Evolutionary conservation across 2,329 filamentous ascomycete species (phyloP), one percentile per base, ranked within the genome.

Genomic region (Phyllachora maydis): DNA sequence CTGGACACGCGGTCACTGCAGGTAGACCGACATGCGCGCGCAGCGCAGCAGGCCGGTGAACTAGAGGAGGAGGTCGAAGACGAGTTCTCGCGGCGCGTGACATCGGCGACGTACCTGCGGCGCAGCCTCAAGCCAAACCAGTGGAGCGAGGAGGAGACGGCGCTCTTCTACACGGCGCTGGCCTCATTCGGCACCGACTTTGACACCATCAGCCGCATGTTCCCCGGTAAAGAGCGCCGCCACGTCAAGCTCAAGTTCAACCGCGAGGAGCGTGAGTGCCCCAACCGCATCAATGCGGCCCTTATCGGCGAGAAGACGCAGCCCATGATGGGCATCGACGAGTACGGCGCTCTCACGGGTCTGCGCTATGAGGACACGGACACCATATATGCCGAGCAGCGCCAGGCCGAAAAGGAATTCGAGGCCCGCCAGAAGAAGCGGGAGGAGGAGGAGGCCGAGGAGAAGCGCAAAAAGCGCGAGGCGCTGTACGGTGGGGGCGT

Each of bases 201-300:
- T 40, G 62, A 72, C 41, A 77, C 78, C 47, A 82, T 90, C 35
- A 61, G 65, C 28, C 65, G 66, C 35, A 68, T 82, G 59, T 83
- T 90, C 38, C 64, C 68, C 1, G 61, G 64, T 31, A 69, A 73
- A 38, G 74, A 64, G 29, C 61, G 79, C 11, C 63, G 71, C 16
- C 67, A 77, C 42, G 61, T 88, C 47, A 85, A 85, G 50, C 60
- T 73, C 32, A 88, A 88, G 42, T 88, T 79, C 49, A 76, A 72
- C 36, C 69, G 72, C 30, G 79, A 88, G 46, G 78, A 88, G 47
- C 58, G 65, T 16, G 53, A 65, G 25, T 59, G 72, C 31, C 68
- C 74, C 0, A 47, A 51, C 3, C 59, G 64, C 30, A 58, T 90
- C 34, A 67, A 66, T 30, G 56, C 57, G 17, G 66, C 66, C 4